phyloP scores from a whole-genome alignment of 371 early-diverging fungal genomes.

The Mortierella sp. region DNA sequence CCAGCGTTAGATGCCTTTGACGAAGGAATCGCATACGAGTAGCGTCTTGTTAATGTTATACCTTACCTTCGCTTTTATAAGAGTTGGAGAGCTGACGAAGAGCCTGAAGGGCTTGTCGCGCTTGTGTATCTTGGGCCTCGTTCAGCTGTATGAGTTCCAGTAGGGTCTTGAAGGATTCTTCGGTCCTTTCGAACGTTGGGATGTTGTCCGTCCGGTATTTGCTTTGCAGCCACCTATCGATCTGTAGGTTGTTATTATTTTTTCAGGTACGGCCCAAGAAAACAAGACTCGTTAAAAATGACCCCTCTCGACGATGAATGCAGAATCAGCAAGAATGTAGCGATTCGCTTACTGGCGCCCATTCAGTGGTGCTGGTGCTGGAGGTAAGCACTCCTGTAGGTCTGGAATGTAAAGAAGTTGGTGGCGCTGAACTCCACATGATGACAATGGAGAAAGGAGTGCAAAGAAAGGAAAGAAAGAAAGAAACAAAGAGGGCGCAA shows the following conservation, averaged over 20 bases:
- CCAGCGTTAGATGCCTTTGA: neutral
- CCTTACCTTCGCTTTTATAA: constrained; percentile 35
- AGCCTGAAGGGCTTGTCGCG: constrained; percentile 18
- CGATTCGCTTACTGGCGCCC: neutral
- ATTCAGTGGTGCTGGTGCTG: neutral
- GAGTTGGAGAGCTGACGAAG: constrained; percentile 17
- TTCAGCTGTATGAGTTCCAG: constrained; percentile 29
- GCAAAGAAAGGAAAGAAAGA: neutral
- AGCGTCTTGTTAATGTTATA: neutral
- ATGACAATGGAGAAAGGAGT: neutral
- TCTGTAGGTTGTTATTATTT: constrained; percentile 7
- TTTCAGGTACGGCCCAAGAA: neutral
- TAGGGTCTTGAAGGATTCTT: constrained; percentile 19
- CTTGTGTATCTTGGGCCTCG: constrained; percentile 27
- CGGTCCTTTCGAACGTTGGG: constrained; percentile 43
- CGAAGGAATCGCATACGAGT: neutral
- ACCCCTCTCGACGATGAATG: neutral
- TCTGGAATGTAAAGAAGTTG: neutral
- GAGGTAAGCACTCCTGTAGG: neutral
- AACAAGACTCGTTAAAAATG: neutral
- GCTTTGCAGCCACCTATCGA: constrained; percentile 41
- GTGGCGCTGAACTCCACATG: constrained; percentile 8
- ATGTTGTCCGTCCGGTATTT: constrained; percentile 22
- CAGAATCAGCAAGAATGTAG: neutral
- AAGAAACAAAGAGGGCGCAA: neutral